Base-by-base conservation (phyloP, 352 stramenopile genomes). In the Phytophthora palmivora region DNA sequence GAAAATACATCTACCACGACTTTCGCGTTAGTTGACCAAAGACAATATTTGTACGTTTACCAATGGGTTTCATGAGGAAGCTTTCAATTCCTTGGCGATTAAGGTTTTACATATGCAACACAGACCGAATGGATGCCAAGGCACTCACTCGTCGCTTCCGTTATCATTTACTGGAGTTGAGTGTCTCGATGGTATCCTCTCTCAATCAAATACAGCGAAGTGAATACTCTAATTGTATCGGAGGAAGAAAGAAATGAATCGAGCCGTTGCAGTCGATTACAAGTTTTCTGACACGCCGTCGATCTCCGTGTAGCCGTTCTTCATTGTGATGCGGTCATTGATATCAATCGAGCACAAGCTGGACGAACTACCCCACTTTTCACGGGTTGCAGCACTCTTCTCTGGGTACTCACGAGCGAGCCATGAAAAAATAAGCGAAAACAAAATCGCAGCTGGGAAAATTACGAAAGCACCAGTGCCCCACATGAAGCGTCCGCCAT, bases 401-500 rank as follows among this genome's bases (percentile, higher is more conserved):
- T 72, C 63, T 6, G 62, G 62, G 54, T 78, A 84, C 3, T 66
- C 50, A 22, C 67, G 72, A 41, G 75, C 68, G 9, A 84, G 51
- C 18, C 67, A 84, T 32, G 75, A 63, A 41, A 89, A 91, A 49
- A 77, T 57, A 12, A 76, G 44, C 3, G 77, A 62, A 16, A 83
- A 70, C 6, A 87, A 11, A 5, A 88, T 36, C 37, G 81, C 58
- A 10, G 82, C 38, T 22, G 81, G 79, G 26, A 88, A 78, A 42
- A 88, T 67, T 21, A 62, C 59, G 37, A 82, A 87, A 22, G 70
- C 60, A 4, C 67, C 76, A 39, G 87, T 64, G 44, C 63, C 76
- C 84, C 82, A 93, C 84, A 93, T 93, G 18, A 55, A 41, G 12
- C 76, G 69, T 2, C 69, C 59, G 3, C 82, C 82, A 49, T 78